phyloP scores from a whole-genome alignment of 2,329 filamentous ascomycete species.

The Cucurbitaria berberidis region DNA sequence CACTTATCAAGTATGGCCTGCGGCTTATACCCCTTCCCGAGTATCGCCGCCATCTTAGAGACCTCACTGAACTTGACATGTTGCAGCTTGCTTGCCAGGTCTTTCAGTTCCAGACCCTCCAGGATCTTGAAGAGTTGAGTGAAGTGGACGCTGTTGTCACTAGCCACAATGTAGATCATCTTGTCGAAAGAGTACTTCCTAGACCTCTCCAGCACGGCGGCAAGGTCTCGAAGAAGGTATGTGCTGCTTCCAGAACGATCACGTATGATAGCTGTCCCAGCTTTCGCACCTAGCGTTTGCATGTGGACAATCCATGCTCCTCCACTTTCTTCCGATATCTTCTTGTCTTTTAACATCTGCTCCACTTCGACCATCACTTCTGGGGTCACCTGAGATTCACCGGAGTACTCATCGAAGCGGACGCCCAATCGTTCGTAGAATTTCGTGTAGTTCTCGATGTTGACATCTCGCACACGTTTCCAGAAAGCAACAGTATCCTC shows the following conservation, averaged over 20 bases:
- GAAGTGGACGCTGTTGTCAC: constrained; percentile 72
- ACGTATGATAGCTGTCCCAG: constrained; percentile 73
- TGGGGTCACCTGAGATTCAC: constrained; percentile 74
- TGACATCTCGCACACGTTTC: constrained; percentile 70
- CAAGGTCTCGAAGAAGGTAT: constrained; percentile 80
- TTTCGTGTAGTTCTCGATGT: constrained; percentile 69
- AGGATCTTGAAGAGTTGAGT: constrained; percentile 79
- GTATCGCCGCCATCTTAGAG: constrained; percentile 46
- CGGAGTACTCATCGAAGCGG: constrained; percentile 72
- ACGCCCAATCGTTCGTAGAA: constrained; percentile 76
- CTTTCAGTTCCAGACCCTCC: constrained; percentile 71
- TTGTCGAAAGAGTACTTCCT: constrained; percentile 71
- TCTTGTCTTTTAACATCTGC: constrained; percentile 66
- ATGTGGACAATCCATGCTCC: constrained; percentile 77
- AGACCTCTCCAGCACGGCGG: constrained; percentile 71
- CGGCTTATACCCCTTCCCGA: constrained; percentile 69
- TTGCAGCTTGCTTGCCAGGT: constrained; percentile 71
- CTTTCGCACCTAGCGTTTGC: constrained; percentile 70
- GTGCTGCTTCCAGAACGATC: constrained; percentile 77
- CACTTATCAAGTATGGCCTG: constrained; percentile 68
- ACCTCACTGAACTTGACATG: constrained; percentile 80
- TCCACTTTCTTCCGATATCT: constrained; percentile 71
- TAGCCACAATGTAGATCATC: constrained; percentile 81
- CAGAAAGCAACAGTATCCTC: constrained; percentile 65
- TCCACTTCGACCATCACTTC: constrained; percentile 70